Evolutionary conservation across 495 filamentous ascomycete species (phyloP), one percentile per base, ranked within the genome.

Genomic region (Penicillium cosmopolitanum): DNA sequence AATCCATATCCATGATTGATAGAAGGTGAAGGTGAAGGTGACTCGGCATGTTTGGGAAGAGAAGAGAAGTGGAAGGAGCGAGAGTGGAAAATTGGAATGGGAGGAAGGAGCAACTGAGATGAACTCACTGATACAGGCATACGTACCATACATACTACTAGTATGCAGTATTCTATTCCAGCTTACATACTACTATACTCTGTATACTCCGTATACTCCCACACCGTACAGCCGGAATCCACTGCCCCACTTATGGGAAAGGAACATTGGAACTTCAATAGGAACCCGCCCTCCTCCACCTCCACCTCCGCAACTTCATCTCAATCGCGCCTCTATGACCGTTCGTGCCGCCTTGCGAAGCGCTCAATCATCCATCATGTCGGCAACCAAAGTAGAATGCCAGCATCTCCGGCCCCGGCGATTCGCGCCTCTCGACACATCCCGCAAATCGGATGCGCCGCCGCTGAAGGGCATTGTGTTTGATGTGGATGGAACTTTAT

Each of bases 401-500:
- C 64, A 62, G 16, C 56, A 67, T 46, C 71, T 74, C 58, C 77
- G 70, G 48, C 77, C 73, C 36, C 73, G 78, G 48, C 71, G 76
- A 10, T 87, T 87, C 64, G 84, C 84, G 5, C 84, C 85, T 16
- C 74, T 91, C 48, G 70, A 81, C 63, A 70, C 80, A 0, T 57
- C 57, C 0, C 64, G 57, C 28, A 28, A 56, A 7, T 68, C 67
- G 19, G 66, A 73, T 56, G 77, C 77, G 11, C 88, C 88, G 38
- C 80, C 73, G 51, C 73, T 98, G 51, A 85, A 87, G 63, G 94
- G 94, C 1, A 83, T 98, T 7, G 85, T 97, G 33, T 98, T 98
- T 72, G 94, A 98, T 77, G 90, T 98, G 34, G 94, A 98, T 73
- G 94, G 94, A 6, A 98, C 94, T 19, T 72, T 98, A 50, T 96